Evolutionary conservation across 2,329 filamentous ascomycete species (phyloP), one percentile per base, ranked within the genome.

Genomic region (Bipolaris oryzae): DNA sequence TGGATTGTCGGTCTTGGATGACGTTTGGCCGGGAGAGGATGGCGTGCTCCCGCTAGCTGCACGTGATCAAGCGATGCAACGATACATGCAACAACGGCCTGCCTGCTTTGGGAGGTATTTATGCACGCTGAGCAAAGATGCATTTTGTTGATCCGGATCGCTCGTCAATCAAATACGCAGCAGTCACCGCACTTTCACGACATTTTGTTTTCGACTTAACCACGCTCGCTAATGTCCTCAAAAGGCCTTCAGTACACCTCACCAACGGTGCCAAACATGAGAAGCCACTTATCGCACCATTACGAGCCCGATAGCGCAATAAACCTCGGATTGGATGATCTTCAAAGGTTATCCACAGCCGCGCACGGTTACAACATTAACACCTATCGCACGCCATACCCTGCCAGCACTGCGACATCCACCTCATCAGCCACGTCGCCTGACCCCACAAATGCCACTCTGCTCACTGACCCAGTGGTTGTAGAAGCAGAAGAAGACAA

Each of bases 401-500:
- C 72, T 15, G 71, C 72, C 58, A 74, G 71, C 62, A 73, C 68
- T 47, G 69, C 69, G 18, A 70, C 67, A 37, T 67, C 66, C 44
- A 55, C 71, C 42, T 60, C 63, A 62, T 61, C 72, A 61, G 60
- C 67, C 48, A 62, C 64, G 15, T 68, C 64, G 10, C 67, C 67
- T 20, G 67, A 70, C 21, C 58, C 62, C 2, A 57, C 66, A 16
- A 45, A 59, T 18, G 53, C 59, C 34, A 52, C 51, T 31, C 50
- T 64, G 11, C 55, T 66, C 21, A 50, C 53, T 4, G 73, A 75
- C 23, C 57, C 68, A 4, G 47, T 72, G 15, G 57, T 71, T 23
- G 58, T 66, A 37, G 71, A 74, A 46, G 91, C 91, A 20, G 92
- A 96, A 76, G 92, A 96, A 77, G 92, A 96, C 75, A 96, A 96